Evolutionary conservation across 805 yeast species (phyloP).

Genomic region (Schwanniomyces yamadae): DNA sequence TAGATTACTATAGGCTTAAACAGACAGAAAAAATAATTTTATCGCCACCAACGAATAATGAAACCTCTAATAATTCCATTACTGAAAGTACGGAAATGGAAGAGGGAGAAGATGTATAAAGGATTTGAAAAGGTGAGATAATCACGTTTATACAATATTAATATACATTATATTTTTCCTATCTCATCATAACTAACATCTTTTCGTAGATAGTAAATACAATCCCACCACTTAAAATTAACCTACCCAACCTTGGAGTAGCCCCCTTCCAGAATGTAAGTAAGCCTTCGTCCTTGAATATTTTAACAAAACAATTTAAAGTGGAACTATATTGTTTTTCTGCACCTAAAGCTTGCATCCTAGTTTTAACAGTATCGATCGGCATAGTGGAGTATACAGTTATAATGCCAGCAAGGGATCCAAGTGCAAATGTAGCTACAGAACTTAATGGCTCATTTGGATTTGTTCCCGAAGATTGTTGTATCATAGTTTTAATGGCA

Average conservation of each 20-base stretch:
- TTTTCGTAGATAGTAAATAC: conserved; percentile 96
- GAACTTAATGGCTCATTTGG: conserved; percentile 76
- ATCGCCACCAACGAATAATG: conserved; percentile 35
- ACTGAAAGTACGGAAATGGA: conserved; percentile 1
- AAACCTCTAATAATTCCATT: conserved; percentile 2
- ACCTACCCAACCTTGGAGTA: conserved; percentile 91
- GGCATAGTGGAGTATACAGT: conserved; percentile 96
- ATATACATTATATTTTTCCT: conserved; percentile 8
- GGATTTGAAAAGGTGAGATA: background rate
- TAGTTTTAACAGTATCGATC: conserved; percentile 89
- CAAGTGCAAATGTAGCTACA: conserved; percentile 79
- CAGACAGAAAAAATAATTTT: conserved; percentile 67
- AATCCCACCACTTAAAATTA: conserved; percentile 92
- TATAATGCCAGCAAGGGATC: conserved; percentile 85
- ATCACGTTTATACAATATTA: too few relatives aligned
- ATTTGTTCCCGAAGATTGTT: conserved; percentile 62
- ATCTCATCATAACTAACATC: conserved; percentile 61
- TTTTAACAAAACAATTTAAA: conserved; percentile 73
- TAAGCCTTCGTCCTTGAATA: conserved; percentile 85
- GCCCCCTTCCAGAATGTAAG: conserved; percentile 97
- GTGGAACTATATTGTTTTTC: conserved; percentile 70
- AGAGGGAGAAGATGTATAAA: background rate
- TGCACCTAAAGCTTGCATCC: conserved; percentile 94
- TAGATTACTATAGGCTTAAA: conserved; percentile 73
- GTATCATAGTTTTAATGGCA: conserved; percentile 76